phyloP scores from a whole-genome alignment of 805 yeast species.

The Myxozyma vanderwaltii region DNA sequence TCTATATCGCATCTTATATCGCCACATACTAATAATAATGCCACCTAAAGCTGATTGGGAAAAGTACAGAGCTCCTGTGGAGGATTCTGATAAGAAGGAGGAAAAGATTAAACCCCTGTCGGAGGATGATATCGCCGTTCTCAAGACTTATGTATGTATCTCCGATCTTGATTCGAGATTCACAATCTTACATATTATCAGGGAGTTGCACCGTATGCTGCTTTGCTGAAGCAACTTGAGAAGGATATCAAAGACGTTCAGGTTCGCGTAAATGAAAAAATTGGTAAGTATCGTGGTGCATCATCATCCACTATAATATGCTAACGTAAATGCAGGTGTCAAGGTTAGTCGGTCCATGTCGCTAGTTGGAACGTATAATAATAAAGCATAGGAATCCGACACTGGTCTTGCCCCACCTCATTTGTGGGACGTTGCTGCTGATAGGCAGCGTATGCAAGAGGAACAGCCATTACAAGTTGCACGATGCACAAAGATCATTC shows the following conservation, averaged over 20 bases:
- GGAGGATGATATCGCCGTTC: conserved; percentile 96
- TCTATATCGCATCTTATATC: neutral
- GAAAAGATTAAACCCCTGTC: conserved; percentile 82
- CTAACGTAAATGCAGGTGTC: conserved; percentile 21
- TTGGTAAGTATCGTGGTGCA: conserved; percentile 57
- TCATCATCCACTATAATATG: neutral
- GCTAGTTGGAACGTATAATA: neutral
- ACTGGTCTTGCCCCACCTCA: conserved; percentile 98
- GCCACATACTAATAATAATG: conserved; percentile 51
- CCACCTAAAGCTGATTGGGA: conserved; percentile 99
- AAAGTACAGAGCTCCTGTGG: conserved; percentile 87
- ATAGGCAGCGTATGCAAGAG: conserved; percentile 85
- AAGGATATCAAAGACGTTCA: conserved; percentile 84
- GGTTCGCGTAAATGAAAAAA: conserved; percentile 85
- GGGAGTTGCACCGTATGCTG: conserved; percentile 96
- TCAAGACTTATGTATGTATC: conserved; percentile 71
- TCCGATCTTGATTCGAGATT: no score
- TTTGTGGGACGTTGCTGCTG: conserved; percentile 97
- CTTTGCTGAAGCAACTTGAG: conserved; percentile 76
- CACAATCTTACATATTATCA: no score
- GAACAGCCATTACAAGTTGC: conserved; percentile 98
- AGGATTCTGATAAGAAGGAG: conserved; percentile 58
- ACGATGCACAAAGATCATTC: conserved; percentile 93
- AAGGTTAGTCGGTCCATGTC: conserved; percentile 14
- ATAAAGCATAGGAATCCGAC: conserved; percentile 71